Evolutionary conservation across 768 basidiomycete genomes (phyloP), one percentile per base, ranked within the genome.

Genomic region (Hygrophorus russula): DNA sequence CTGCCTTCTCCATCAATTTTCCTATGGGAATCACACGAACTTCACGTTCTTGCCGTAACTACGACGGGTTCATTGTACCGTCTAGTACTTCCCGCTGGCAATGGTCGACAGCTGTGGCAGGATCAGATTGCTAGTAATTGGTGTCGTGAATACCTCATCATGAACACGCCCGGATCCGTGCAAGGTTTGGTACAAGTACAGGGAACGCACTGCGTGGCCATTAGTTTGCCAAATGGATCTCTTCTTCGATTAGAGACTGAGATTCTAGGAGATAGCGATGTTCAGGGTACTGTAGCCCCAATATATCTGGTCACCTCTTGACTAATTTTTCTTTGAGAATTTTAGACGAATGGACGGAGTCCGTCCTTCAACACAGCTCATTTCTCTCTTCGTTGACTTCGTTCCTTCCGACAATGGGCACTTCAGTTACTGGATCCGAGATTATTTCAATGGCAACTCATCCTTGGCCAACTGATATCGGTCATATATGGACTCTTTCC

Each of bases 401-500:
- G 6, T 76, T 84, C 56, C 65, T 84, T 34, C 76, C 79, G 15
- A 60, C 66, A 4, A 57, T 76, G 38, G 66, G 73, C 36, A 62
- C 74, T 18, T 54, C 67, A 28, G 55, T 66, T 27, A 57, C 71
- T 27, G 62, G 71, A 5, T 64, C 75, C 14, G 76, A 82, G 47
- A 78, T 86, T 39, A 66, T 91, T 37, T 77, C 84, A 35, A 66
- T 88, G 32, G 74, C 85, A 5, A 78, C 78, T 35, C 73, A 80
- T 58, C 76, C 82, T 33, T 82, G 79, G 62, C 84, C 84, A 13
- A 82, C 81, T 11, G 83, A 85, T 55, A 68, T 84, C 45, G 73
- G 70, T 29, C 70, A 85, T 52, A 65, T 82, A 15, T 94, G 88
- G 76, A 82, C 90, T 1, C 70, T 98, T 33, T 91, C 92, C 7